Percentiles rank a stretch among this genome's conserved stretches.
phyloP scores from a whole-genome alignment of 177 flowering plant genomes.

The Tripterygium wilfordii region DNA sequence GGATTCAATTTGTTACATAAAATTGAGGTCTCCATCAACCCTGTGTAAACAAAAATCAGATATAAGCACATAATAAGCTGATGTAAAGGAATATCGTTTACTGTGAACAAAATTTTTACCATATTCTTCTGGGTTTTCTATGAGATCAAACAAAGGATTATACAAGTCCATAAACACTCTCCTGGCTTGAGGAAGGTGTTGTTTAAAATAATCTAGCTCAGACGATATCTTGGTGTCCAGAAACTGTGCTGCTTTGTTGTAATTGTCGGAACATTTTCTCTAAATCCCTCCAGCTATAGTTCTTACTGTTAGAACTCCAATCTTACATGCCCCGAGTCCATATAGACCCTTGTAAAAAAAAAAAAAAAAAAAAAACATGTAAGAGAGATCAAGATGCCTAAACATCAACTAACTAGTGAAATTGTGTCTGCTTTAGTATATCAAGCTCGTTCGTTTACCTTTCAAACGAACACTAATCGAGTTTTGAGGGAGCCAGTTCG shows the following conservation, averaged over 20 bases:
- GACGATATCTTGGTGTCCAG: conserved; percentile 21
- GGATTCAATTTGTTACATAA: conserved; percentile 16
- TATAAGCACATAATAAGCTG: neutral
- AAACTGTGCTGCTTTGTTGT: conserved; percentile 15
- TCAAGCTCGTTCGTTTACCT: too few relatives aligned
- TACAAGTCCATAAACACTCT: conserved; percentile 20
- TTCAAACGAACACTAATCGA: too few relatives aligned
- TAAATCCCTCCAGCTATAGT: conserved; percentile 39
- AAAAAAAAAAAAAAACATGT: neutral
- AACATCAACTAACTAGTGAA: too few relatives aligned
- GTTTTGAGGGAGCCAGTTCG: too few relatives aligned
- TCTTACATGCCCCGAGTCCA: conserved; percentile 43
- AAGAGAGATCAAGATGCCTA: too few relatives aligned
- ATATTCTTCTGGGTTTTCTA: conserved; percentile 20
- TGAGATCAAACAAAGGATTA: conserved; percentile 16
- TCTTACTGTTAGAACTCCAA: conserved; percentile 36
- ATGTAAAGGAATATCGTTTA: neutral
- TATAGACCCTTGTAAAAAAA: conserved; percentile 28
- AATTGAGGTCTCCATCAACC: conserved; percentile 13
- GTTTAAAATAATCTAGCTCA: conserved; percentile 6
- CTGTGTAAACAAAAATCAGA: conserved; percentile 9
- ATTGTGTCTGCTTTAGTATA: too few relatives aligned
- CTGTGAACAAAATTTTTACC: conserved; percentile 27
- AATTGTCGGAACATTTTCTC: conserved; percentile 15
- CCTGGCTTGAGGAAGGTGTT: conserved; percentile 1